Evolutionary conservation across 192 early-diverging fungal species (phyloP), one percentile per base, ranked within the genome.

Genomic region (Backusella liffmaniae): DNA sequence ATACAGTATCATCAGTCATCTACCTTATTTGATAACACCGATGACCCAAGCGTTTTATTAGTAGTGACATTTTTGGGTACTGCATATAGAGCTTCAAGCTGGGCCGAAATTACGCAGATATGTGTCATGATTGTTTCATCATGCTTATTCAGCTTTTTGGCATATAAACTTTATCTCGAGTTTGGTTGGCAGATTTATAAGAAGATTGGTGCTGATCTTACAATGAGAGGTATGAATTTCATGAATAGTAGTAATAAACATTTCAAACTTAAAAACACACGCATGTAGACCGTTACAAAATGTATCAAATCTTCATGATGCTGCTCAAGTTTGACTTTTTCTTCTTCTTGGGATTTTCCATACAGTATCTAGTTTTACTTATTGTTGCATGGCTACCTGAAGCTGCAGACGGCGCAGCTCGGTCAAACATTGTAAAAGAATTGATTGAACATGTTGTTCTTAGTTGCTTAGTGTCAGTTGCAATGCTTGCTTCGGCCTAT

Each of bases 161-260:
- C 90, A 34, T 90, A 88, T 72, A 89, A 88, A 46, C 78, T 94
- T 30, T 96, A 94, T 79, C 89, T 91, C 77, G 90, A 93, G 79
- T 94, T 94, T 80, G 92, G 94, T 29, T 94, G 93, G 92, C 87
- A 87, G 73, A 92, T 93, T 51, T 93, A 91, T 84, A 94, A 93
- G 73, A 94, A 93, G 80, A 92, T 95, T 79, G 92, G 92, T 21
- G 92, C 93, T 41, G 92, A 95, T 72, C 71, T 93, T 70, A 82
- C 86, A 4, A 90, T 95, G 87, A 83, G 92, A 71, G 91, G 86
- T 86, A 84, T 16, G 42, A 44, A 70, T 36, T 34, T 15, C 42
- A 23, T 26, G 0, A 56, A 10, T 56, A 23, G 7, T 39, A 13
- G 21, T 12, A 46, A 34, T 23, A 49, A 62, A 35, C 13, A 44